Evolutionary conservation across 2,329 filamentous ascomycete genomes (phyloP).

Genomic region (Cadophora luteo-olivacea): DNA sequence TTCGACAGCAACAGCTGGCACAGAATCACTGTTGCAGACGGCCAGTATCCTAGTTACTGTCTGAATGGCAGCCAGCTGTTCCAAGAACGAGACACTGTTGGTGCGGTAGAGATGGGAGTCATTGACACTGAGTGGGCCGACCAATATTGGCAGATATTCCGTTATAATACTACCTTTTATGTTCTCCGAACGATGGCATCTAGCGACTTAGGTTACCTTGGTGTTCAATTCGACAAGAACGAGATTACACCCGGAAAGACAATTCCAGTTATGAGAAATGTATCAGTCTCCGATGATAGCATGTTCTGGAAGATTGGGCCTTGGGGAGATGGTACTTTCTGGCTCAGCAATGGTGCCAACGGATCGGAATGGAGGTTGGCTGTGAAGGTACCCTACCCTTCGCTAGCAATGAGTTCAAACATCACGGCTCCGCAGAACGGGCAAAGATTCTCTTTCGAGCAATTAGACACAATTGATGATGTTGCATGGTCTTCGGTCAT

Average conservation of each 20-base stretch:
- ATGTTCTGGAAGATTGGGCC: background rate
- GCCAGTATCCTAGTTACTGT: background rate
- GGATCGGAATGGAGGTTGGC: constrained; percentile 30
- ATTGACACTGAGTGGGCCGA: background rate
- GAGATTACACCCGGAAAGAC: background rate
- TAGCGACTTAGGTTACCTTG: background rate
- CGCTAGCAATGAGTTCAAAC: background rate
- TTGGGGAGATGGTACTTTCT: constrained; percentile 18
- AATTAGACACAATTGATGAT: no score
- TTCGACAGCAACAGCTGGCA: background rate
- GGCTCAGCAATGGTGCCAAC: constrained; percentile 34
- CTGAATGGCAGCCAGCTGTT: background rate
- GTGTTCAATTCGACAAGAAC: background rate
- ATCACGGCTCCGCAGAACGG: background rate
- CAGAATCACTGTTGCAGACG: background rate
- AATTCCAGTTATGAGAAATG: background rate
- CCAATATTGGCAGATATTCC: background rate
- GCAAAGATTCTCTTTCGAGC: background rate
- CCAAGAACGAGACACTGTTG: background rate
- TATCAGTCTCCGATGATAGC: background rate
- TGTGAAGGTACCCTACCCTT: background rate
- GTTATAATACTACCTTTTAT: background rate
- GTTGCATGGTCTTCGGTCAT: no score
- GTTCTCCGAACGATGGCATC: constrained; percentile 1
- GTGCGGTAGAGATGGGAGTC: background rate